Conservation (phyloP, 2,329 filamentous ascomycete species). For the Periconia sp. region DNA sequence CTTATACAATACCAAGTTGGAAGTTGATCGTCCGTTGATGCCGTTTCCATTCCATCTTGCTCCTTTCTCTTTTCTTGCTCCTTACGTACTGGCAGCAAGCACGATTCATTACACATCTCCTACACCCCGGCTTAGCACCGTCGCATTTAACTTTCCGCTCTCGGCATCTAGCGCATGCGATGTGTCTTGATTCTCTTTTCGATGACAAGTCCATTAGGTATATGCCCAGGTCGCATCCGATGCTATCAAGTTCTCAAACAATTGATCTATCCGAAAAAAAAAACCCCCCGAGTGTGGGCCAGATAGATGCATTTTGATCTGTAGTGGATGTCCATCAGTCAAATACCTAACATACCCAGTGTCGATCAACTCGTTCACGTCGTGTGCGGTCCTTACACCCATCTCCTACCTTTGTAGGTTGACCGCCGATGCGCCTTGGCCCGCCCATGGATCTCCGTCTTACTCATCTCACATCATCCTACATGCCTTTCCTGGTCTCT, state of each 20-base stretch:
- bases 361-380: background rate
- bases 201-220: background rate
- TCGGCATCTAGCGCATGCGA: conserved; percentile 18
- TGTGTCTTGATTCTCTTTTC: conserved; percentile 10
- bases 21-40: conserved; percentile 18
- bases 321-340: background rate
- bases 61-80: conserved; percentile 14
- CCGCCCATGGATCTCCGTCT: background rate
- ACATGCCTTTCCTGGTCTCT: background rate
- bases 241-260: background rate
- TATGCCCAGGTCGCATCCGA: too few species aligned
- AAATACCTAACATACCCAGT: background rate
- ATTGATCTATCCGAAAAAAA: too few species aligned
- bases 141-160: conserved; percentile 23
- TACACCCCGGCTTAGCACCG: conserved; percentile 15
- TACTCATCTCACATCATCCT: background rate
- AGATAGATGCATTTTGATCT: background rate
- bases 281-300: too few species aligned
- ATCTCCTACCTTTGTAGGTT: background rate
- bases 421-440: background rate
- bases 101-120: conserved; percentile 9
- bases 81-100: conserved; percentile 14
- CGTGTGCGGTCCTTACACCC: background rate
- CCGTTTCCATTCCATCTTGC: conserved; percentile 16
- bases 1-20: conserved; percentile 10